phyloP scores from a whole-genome alignment of 495 filamentous ascomycete genomes.

The Penicillium desertorum region DNA sequence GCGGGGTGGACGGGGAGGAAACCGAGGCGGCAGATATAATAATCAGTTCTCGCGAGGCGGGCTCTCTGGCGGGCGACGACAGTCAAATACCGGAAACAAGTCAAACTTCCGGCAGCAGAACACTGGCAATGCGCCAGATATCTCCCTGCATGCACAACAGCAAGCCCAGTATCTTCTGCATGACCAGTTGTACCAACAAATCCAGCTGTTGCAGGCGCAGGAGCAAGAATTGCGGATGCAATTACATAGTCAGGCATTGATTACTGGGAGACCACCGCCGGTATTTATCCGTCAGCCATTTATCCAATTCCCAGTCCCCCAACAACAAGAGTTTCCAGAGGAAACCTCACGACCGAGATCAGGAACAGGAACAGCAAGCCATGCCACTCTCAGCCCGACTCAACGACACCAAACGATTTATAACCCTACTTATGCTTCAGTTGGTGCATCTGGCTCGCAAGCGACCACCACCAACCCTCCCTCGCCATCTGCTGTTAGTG shows the following conservation, averaged over 20 bases:
- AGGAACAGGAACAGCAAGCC: slow-evolving; percentile 45
- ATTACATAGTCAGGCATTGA: slow-evolving; percentile 57
- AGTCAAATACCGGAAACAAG: slow-evolving; percentile 52
- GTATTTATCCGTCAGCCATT: slow-evolving; percentile 49
- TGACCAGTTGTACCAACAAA: slow-evolving; percentile 62
- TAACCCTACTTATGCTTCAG: slow-evolving; percentile 48
- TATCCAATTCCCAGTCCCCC: slow-evolving; percentile 45
- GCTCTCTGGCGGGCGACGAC: slow-evolving; percentile 50
- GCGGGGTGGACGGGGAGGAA: slow-evolving; percentile 53
- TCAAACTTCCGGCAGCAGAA: slow-evolving; percentile 37
- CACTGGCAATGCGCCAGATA: slow-evolving; percentile 36
- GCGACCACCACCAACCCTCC: slow-evolving; percentile 59
- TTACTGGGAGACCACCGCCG: slow-evolving; percentile 51
- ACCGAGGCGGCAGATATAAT: slow-evolving; percentile 57
- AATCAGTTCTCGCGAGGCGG: slow-evolving; percentile 44
- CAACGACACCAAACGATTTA: slow-evolving; percentile 49
- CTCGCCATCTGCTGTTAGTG: slow-evolving; percentile 57
- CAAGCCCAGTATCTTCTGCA: slow-evolving; percentile 54
- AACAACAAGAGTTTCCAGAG: slow-evolving; percentile 42
- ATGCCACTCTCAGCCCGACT: slow-evolving; percentile 49
- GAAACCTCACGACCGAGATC: slow-evolving; percentile 44
- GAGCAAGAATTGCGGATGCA: slow-evolving; percentile 62
- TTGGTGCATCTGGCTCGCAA: slow-evolving; percentile 43
- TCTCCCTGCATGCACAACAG: slow-evolving; percentile 48
- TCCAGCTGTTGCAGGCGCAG: slow-evolving; percentile 64